Evolutionary conservation across 2,329 filamentous ascomycete species (phyloP).

Genomic region (Rhynchosporium agropyri): DNA sequence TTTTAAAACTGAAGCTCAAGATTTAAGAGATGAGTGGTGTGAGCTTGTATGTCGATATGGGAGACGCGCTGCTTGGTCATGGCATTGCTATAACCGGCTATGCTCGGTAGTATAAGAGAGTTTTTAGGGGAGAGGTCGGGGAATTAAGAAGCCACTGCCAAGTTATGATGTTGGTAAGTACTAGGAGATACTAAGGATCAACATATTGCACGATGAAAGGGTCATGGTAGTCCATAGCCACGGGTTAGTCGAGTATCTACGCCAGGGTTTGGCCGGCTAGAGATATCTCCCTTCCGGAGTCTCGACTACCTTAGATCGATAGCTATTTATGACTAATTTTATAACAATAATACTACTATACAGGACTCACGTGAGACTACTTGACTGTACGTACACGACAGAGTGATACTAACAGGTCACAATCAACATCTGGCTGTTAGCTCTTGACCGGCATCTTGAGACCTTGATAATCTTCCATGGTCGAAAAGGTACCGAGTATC

Average conservation of each 20-base stretch:
- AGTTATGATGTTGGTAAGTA: conserved; percentile 56
- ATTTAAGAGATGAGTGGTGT: conserved; percentile 61
- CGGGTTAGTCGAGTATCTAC: too few species aligned
- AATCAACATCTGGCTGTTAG: conserved; percentile 34
- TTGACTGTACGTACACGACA: too few species aligned
- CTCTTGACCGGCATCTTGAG: conserved; percentile 37
- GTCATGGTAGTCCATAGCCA: too few species aligned
- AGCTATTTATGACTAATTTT: too few species aligned
- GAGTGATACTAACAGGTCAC: conserved; percentile 12
- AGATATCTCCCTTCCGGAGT: too few species aligned
- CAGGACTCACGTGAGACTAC: too few species aligned
- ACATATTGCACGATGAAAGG: too few species aligned
- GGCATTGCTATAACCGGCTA: conserved; percentile 55
- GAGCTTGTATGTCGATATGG: conserved; percentile 59
- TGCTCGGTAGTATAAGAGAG: conserved; percentile 4
- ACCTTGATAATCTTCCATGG: not conserved
- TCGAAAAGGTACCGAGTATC: too few species aligned
- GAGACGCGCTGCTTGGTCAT: conserved; percentile 59
- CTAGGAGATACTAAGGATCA: not conserved
- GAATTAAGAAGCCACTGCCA: conserved; percentile 67
- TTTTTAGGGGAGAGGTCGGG: conserved; percentile 50
- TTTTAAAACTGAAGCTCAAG: conserved; percentile 47
- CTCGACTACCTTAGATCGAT: too few species aligned
- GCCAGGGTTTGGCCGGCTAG: too few species aligned
- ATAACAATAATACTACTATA: too few species aligned